Evolutionary conservation across 768 basidiomycete species (phyloP), one percentile per base, ranked within the genome.

Genomic region (Panellus pusillus): DNA sequence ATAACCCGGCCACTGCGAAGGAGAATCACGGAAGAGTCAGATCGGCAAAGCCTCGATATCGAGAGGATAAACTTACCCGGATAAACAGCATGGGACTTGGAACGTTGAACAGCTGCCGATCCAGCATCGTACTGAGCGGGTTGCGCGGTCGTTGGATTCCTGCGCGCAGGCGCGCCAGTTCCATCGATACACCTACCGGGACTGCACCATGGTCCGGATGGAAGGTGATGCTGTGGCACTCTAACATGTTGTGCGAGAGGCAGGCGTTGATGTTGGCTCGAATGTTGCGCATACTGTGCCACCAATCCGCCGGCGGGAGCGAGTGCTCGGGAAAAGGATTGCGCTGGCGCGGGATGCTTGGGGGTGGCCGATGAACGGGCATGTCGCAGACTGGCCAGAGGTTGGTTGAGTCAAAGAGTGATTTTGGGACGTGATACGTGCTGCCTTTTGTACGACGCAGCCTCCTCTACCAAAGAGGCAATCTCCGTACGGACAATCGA

Each of bases 1-100:
- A 32, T 56, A 56, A 2, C 54, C 54, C 13, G 54, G 54, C 47
- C 48, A 56, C 54, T 56, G 9, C 12, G 17, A 36, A 8, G 14
- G 11, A 4, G 11, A 12, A 18, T 11, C 19, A 4, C 19, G 13
- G 6, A n/a, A 12, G 14, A 5, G 39, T 18, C 39, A 18, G 9
- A n/a, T 40, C 7, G 11, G 32, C 14, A 9, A 11, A 43, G 7
- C 8, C 8, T 29, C 15, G n/a, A 8, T 7, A 13, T 3, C 6
- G 5, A 9, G n/a, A 35, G 17, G 9, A 45, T 13, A 14, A 24
- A 24, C 24, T 24, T 29, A 55, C 49, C 11, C 36, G 49, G 19
- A 56, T 50, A 1, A 38, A 36, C n/a, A 56, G 54, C 49, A 56
- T 50, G 4, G 54, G 54, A 15, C 32, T 28, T 2, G 44, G 44